Conservation (phyloP, 2,329 filamentous ascomycete genomes). For the Colletotrichum sp. region DNA sequence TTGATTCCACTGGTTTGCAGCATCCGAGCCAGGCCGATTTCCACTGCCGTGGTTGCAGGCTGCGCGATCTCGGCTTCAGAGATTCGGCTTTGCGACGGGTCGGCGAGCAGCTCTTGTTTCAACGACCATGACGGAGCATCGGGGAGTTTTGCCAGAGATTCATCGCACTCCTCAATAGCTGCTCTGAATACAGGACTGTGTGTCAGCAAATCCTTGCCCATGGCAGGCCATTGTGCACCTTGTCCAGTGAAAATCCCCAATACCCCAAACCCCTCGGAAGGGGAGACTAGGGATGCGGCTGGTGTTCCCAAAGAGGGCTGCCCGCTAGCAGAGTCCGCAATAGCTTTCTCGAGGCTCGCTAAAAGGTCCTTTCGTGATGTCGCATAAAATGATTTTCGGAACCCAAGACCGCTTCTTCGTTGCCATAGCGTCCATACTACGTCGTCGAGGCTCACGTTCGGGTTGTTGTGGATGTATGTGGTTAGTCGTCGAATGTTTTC, state of each 20-base stretch:
- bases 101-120: constrained; percentile 25
- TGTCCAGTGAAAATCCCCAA: constrained; percentile 29
- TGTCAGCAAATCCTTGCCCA: constrained; percentile 34
- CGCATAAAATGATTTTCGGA: not conserved
- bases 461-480: not conserved
- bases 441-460: not conserved
- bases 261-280: not conserved
- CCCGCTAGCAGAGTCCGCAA: not conserved
- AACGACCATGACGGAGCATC: constrained; percentile 23
- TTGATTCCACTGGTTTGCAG: constrained; percentile 34
- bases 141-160: constrained; percentile 19
- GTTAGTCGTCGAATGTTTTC: not conserved
- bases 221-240: constrained; percentile 27
- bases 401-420: not conserved
- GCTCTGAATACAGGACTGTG: constrained; percentile 38
- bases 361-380: not conserved
- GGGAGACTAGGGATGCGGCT: not conserved
- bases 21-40: constrained; percentile 45
- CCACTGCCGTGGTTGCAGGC: constrained; percentile 36
- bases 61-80: constrained; percentile 30
- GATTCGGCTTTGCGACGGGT: constrained; percentile 6
- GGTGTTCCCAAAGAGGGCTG: not conserved
- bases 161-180: not conserved
- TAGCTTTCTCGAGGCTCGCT: not conserved
- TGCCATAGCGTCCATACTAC: not conserved